A percentile compares a stretch with the other conserved stretches of the same genome.
phyloP scores from a whole-genome alignment of 805 yeast species.

The Metschnikowia drakensbergensis region DNA sequence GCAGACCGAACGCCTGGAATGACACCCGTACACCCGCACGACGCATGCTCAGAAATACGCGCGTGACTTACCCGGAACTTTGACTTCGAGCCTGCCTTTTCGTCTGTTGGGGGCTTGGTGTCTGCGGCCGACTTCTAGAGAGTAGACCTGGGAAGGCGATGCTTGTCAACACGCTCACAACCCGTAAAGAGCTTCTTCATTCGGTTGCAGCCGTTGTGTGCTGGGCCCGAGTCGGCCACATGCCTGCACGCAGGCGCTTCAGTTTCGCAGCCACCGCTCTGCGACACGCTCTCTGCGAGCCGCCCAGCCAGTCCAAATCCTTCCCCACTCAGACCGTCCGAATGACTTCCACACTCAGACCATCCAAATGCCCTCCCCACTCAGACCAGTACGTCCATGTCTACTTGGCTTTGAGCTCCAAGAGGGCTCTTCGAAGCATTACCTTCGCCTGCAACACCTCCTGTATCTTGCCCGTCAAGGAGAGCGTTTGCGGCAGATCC shows the following conservation, averaged over 20 bases:
- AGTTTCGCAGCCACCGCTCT: conserved; percentile 1
- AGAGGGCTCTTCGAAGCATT: conserved; percentile 12
- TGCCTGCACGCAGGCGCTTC: neutral
- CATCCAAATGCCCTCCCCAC: too few species aligned
- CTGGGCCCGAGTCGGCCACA: neutral
- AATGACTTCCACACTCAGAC: neutral
- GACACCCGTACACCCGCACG: neutral
- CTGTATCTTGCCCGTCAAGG: conserved; percentile 12
- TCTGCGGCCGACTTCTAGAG: neutral
- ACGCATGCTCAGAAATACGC: conserved; percentile 5
- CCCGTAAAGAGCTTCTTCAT: too few species aligned
- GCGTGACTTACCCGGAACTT: conserved; percentile 2
- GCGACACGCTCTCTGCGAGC: neutral
- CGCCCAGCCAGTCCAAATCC: too few species aligned
- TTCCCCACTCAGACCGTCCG: neutral
- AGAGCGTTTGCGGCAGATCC: conserved; percentile 13
- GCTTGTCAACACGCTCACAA: too few species aligned
- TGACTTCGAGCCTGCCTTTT: neutral
- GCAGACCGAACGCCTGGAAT: neutral
- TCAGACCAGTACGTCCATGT: neutral
- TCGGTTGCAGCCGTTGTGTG: neutral
- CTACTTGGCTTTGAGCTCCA: conserved; percentile 3
- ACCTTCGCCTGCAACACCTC: conserved; percentile 12
- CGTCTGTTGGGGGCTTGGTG: neutral
- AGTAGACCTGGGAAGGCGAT: too few species aligned